Conservation (phyloP, 768 basidiomycete genomes). For the Auriculariales sp. region DNA sequence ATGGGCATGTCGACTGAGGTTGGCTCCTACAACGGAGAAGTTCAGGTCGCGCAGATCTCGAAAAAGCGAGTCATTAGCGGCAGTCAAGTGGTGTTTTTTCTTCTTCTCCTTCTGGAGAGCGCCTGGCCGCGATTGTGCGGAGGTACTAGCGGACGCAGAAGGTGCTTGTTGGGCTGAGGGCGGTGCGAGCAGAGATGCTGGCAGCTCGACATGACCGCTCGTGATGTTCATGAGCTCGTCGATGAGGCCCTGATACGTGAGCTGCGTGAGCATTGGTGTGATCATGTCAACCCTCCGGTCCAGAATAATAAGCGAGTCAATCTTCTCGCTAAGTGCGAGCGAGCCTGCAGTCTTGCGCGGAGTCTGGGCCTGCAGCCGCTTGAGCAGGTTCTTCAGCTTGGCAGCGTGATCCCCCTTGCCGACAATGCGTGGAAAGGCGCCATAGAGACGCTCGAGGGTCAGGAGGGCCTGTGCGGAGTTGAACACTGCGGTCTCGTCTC, state of each 20-base stretch:
- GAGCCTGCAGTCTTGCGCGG: slow-evolving; percentile 24
- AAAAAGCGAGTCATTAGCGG: slow-evolving; percentile 65
- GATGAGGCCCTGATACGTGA: slow-evolving; percentile 92
- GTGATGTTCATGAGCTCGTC: slow-evolving; percentile 85
- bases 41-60: slow-evolving; percentile 79
- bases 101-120: slow-evolving; percentile 49
- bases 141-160: slow-evolving; percentile 1
- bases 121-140: neutral
- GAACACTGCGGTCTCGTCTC: slow-evolving; percentile 80
- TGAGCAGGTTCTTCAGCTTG: slow-evolving; percentile 38
- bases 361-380: slow-evolving; percentile 13
- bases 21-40: slow-evolving; percentile 77
- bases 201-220: slow-evolving; percentile 79
- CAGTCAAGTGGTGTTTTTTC: slow-evolving; percentile 78
- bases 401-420: slow-evolving; percentile 87
- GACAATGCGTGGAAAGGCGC: slow-evolving; percentile 78
- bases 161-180: slow-evolving; percentile 26
- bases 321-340: slow-evolving; percentile 35
- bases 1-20: slow-evolving; percentile 66
- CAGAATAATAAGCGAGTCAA: slow-evolving; percentile 79
- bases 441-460: slow-evolving; percentile 71
- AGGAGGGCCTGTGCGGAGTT: slow-evolving; percentile 80
- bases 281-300: slow-evolving; percentile 92
- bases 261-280: slow-evolving; percentile 85
- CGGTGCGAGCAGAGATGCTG: slow-evolving; percentile 49